Evolutionary conservation across 202 grass and related monocot genomes (phyloP), one percentile per base, ranked within the genome.

Genomic region (Brachypodium distachyon): DNA sequence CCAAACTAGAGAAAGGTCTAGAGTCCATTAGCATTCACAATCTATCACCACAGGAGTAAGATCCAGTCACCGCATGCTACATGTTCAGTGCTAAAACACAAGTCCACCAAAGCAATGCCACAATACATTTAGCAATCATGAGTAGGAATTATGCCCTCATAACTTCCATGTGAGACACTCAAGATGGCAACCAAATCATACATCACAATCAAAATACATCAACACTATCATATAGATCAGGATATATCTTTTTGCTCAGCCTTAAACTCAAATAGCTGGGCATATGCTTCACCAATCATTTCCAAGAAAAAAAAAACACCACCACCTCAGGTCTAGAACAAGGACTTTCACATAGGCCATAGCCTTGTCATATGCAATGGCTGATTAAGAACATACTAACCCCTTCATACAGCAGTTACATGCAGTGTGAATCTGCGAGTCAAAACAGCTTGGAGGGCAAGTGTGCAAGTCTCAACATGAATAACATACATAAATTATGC

Each of bases 381-480:
- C 71, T 59, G n/a, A 48, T 64, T 75, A 18, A 39, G 22, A 19
- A 75, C 48, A 46, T 33, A 37, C n/a, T 63, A 28, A 38, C 18
- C 14, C 57, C 23, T 40, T 74, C 50, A 57, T 63, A 62, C 22
- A 70, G 71, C 18, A 70, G 47, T 80, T 71, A 77, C 64, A 88
- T 7, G 23, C 11, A 71, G 43, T 51, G 22, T 33, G 25, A 61
- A 57, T 61, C 16, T 55, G 54, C 19, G 12, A 74, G 6, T 22
- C 64, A 59, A n/a, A 74, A 72, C 31, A 84, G 56, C 40, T 62
- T 46, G 18, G 14, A 68, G 44, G 14, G 25, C 69, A 68, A 61
- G 36, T 76, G 44, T n/a, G 25, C 69, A 68, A 61, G 36, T 76
- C 48, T 34, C 23, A 70, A 65, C 17, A 12, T 51, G 17, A 42